Conservation (phyloP, 305 asterid genomes). For the Solanum hybrid region DNA sequence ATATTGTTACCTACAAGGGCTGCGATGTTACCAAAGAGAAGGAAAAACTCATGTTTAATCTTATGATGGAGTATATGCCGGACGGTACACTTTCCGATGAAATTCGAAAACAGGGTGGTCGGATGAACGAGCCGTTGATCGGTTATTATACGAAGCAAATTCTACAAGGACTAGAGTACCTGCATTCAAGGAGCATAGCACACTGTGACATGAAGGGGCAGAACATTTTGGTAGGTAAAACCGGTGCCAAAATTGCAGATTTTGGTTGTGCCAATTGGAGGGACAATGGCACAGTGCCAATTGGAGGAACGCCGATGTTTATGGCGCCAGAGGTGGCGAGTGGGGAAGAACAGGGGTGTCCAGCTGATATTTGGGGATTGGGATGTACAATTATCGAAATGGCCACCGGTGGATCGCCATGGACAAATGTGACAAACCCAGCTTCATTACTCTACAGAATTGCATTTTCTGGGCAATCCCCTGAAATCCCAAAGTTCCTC, state of each 20-base stretch:
- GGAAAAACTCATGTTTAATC: slow-evolving; percentile 28
- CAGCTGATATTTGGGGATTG: slow-evolving; percentile 11
- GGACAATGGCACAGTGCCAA: not conserved
- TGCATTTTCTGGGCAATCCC: slow-evolving; percentile 25
- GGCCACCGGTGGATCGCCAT: slow-evolving; percentile 48
- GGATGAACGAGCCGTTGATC: slow-evolving; percentile 26
- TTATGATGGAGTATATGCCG: slow-evolving; percentile 49
- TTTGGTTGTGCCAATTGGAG: slow-evolving; percentile 7
- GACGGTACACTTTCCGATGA: slow-evolving; percentile 39
- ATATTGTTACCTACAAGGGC: slow-evolving; percentile 47
- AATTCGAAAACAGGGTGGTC: slow-evolving; percentile 21
- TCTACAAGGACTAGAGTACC: slow-evolving; percentile 43
- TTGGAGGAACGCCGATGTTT: slow-evolving; percentile 68
- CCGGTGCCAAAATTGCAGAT: slow-evolving; percentile 14
- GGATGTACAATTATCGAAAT: slow-evolving; percentile 16
- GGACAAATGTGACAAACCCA: slow-evolving; percentile 33
- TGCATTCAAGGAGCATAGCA: slow-evolving; percentile 57
- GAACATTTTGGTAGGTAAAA: not conserved
- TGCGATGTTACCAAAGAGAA: slow-evolving; percentile 38
- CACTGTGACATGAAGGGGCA: slow-evolving; percentile 61
- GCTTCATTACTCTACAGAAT: slow-evolving; percentile 36
- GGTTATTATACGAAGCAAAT: slow-evolving; percentile 32
- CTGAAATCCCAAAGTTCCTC: not conserved
- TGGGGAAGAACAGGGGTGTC: slow-evolving; percentile 48
- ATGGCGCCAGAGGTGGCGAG: slow-evolving; percentile 90